Base-by-base conservation (phyloP, 768 basidiomycete genomes). In the Phlebiopsis flavidoalba region DNA sequence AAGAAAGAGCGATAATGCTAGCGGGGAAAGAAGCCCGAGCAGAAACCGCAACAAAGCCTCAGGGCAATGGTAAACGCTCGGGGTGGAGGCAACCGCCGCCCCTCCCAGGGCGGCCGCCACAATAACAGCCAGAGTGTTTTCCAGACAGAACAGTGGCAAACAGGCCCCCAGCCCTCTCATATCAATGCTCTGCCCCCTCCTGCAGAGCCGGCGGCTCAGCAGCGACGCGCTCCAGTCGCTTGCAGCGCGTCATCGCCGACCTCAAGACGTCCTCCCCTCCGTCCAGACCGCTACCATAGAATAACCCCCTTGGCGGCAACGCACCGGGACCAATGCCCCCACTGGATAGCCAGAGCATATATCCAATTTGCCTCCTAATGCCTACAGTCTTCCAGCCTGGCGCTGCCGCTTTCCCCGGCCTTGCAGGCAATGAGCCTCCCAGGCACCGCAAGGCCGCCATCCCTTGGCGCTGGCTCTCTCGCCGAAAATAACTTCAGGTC, bases 211-310 rank as follows among this genome's bases (percentile, higher is more conserved):
- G 91, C 65, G n/a, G n/a, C n/a, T n/a, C n/a, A 82, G 84, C 21
- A 91, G 89, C 70, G 88, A 89, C 71, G 91, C 89, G 17, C 78
- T 94, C 60, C 89, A 89, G 62, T 93, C 91, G 31, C n/a, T 83
- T 98, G 57, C 94, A 98, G 70, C 86, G 92, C 60, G 89, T 97
- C 72, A 98, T 98, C 66, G 91, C 91, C 59, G 95, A 98, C 73
- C 80, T 97, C 64, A 96, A 94, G 80, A 88, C 89, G 17, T 82
- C 92, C 2, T 87, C 91, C 57, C 90, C 53, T 78, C 84, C 55
- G 83, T 77, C 68, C 82, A 74, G 66, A 65, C 74, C 8, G 62
- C 69, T 15, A 75, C 74, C 63, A 72, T 75, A n/a, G 46, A 75
- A 68, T 61, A 79, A 75, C 53, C 70, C 73, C 3, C 69, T 75